Percentiles rank a stretch among this genome's conserved stretches.
Evolutionary conservation across 2,329 filamentous ascomycete species (phyloP).

Genomic region (Fusarium fracticaudum): DNA sequence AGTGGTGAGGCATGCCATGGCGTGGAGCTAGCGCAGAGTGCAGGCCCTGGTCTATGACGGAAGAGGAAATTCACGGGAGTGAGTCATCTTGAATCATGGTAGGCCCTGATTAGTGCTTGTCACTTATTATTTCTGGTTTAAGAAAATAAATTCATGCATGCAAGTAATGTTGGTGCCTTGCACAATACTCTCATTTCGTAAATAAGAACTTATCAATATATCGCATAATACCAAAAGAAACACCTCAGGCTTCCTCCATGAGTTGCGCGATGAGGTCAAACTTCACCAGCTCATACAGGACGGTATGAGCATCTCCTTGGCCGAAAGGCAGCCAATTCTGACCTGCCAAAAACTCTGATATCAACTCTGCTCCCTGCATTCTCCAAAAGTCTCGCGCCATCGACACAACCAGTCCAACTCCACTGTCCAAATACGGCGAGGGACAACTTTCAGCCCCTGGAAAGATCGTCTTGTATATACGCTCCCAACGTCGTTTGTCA

Average conservation of each 20-base stretch:
- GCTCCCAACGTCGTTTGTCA: neutral
- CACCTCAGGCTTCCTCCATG: neutral
- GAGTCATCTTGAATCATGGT: neutral
- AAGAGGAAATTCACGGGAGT: neutral
- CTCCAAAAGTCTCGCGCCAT: neutral
- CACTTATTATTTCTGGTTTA: neutral
- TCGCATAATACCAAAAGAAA: too few relatives aligned
- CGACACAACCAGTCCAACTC: neutral
- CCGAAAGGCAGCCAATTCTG: neutral
- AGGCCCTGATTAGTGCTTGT: neutral
- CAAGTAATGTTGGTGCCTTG: too few relatives aligned
- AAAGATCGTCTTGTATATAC: accelerated
- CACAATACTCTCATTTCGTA: neutral
- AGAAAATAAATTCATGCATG: neutral
- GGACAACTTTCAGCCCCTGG: neutral
- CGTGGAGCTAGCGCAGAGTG: neutral
- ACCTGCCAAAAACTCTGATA: neutral
- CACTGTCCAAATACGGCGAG: neutral
- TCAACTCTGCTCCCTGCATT: accelerated
- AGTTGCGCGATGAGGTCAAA: neutral
- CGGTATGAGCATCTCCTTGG: neutral
- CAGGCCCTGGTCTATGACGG: neutral
- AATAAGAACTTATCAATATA: too few relatives aligned
- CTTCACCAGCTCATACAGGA: neutral
- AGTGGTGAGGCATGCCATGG: neutral